A percentile compares a stretch with the other conserved stretches of the same genome.
Evolutionary conservation across 2,329 filamentous ascomycete genomes (phyloP).

Genomic region (Cryphonectria radicalis): DNA sequence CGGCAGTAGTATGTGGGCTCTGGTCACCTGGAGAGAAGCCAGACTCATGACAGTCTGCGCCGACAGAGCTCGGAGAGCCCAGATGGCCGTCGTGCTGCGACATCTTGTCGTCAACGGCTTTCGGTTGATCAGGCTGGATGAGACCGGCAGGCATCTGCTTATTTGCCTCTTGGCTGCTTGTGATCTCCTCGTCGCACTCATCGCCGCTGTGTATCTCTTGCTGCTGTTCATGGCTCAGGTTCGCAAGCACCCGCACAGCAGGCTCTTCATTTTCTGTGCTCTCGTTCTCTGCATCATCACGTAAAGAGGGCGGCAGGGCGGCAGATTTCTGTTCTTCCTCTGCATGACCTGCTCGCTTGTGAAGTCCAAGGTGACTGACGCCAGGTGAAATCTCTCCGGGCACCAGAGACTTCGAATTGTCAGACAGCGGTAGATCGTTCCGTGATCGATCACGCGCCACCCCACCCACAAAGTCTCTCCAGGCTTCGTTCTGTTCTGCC

Average conservation of each 20-base stretch:
- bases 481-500: conserved; percentile 34
- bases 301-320: too few relatives aligned
- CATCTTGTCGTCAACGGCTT: not conserved
- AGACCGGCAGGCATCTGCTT: not conserved
- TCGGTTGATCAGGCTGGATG: not conserved
- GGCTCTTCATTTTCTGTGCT: not conserved
- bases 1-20: not conserved
- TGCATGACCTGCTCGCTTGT: not conserved
- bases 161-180: not conserved
- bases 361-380: conserved; percentile 18
- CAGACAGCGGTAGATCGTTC: conserved; percentile 1
- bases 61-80: not conserved
- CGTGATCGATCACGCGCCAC: conserved; percentile 22
- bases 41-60: not conserved
- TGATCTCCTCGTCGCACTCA: not conserved
- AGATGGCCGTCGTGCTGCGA: not conserved
- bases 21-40: not conserved
- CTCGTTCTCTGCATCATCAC: not conserved
- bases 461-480: conserved; percentile 33
- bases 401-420: not conserved
- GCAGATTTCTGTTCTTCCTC: not conserved
- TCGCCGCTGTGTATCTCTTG: not conserved
- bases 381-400: conserved; percentile 21
- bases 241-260: not conserved
- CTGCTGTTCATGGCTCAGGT: not conserved